Evolutionary conservation across 106 monocot species (phyloP), one percentile per base, ranked within the genome.

Genomic region (Gastrodia elata): DNA sequence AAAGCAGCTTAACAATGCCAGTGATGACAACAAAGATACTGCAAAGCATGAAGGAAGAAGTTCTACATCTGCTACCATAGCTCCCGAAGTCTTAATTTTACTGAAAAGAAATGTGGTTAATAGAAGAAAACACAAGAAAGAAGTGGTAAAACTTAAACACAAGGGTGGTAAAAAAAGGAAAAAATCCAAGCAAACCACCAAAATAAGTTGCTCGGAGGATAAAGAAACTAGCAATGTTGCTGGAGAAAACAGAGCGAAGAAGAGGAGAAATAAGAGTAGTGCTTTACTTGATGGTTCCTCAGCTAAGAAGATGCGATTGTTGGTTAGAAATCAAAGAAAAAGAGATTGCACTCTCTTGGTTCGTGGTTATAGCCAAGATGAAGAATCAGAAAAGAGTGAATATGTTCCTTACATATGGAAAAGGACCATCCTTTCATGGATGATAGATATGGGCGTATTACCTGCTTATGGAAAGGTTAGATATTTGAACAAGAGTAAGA

Each of bases 371-470:
- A 71, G 79, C 41, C 64, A 58, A 68, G 81, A 78, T 22, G 69
- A 42, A 26, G 81, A 81, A 33, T 49, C 73, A 57, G 85, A 68
- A 24, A 27, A 10, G 37, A 76, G 80, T 72, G 70, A 75, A 48
- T 85, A 89, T 79, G 68, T 68, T 68, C 83, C 73, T 24, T 89
- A 85, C 81, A 34, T 32, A 71, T 83, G 85, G 76, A 85, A 85
- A 61, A 48, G 85, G 13, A 79, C 85, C 26, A 64, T 83, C 64
- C 59, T 89, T 15, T 77, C 85, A 74, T 89, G 85, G 89, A 74
- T 89, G 85, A 86, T 89, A 57, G 85, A 86, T 77, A 68, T 76
- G 13, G 81, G 84, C 9, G 44, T 78, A 61, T 20, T 86, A 24
- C 76, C 68, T 61, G 74, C 44, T 15, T 81, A 86, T 79, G 83